phyloP scores from a whole-genome alignment of 129 eudicot species.

The Lactuca saligna region DNA sequence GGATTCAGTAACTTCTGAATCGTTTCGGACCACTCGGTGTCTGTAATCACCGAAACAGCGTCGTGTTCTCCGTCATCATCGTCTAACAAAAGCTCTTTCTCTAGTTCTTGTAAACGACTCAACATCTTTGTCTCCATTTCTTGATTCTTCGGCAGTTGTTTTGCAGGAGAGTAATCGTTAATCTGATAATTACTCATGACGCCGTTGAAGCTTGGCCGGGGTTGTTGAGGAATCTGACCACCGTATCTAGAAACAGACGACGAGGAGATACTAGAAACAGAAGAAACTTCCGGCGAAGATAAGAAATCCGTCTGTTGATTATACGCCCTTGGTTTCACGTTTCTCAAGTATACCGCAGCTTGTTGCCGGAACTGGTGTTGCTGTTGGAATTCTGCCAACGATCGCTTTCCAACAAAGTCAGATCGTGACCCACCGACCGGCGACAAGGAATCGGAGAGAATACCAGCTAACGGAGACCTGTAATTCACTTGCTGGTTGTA shows the following conservation, averaged over 20 bases:
- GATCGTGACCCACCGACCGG: conserved; percentile 47
- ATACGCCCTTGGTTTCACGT: conserved; percentile 53
- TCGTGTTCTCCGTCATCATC: conserved; percentile 50
- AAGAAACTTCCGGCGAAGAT: conserved; percentile 39
- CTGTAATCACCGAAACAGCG: conserved; percentile 56
- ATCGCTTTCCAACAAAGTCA: conserved; percentile 64
- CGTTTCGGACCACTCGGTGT: conserved; percentile 72
- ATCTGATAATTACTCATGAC: conserved; percentile 15
- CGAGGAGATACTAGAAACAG: conserved; percentile 26
- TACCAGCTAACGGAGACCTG: conserved; percentile 46
- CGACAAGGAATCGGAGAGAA: conserved; percentile 36
- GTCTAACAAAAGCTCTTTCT: conserved; percentile 67
- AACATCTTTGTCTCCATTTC: conserved; percentile 49
- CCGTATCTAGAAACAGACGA: conserved; percentile 27
- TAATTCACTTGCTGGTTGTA: conserved; percentile 35
- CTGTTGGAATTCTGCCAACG: conserved; percentile 65
- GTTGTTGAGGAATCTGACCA: conserved; percentile 29
- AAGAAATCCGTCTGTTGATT: conserved; percentile 49
- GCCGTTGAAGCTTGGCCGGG: conserved; percentile 20
- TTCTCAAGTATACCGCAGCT: conserved; percentile 39
- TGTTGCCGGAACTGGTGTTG: conserved; percentile 33
- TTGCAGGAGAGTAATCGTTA: conserved; percentile 7
- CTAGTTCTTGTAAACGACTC: conserved; percentile 60
- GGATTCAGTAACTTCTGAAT: conserved; percentile 54
- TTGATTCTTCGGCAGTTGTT: conserved; percentile 2